These are phyloP conservation scores for Sordaria brevicollis DNA, from an alignment of 495 filamentous ascomycete species.

Conservation along the genomic window DNA sequence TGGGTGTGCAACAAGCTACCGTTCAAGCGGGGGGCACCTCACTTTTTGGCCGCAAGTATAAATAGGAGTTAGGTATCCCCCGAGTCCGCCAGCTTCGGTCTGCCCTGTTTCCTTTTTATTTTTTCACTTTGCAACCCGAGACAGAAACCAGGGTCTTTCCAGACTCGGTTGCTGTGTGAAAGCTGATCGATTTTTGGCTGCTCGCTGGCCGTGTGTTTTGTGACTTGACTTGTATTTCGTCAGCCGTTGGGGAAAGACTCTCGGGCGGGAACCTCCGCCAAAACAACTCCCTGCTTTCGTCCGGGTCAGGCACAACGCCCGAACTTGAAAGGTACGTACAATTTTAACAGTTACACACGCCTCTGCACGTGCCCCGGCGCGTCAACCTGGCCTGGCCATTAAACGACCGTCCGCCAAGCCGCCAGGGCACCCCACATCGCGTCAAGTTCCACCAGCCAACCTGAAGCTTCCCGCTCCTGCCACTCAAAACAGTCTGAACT, in stretches of 20 bases:
- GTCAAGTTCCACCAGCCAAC: neutral
- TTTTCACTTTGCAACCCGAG: neutral
- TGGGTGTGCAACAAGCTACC: too few relatives aligned
- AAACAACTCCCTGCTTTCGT: neutral
- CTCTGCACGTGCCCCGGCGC: neutral
- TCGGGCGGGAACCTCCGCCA: neutral
- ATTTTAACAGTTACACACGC: neutral
- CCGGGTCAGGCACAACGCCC: neutral
- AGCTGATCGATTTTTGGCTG: constrained; percentile 3
- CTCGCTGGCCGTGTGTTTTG: constrained; percentile 2
- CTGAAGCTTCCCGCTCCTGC: neutral
- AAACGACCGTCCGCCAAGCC: neutral
- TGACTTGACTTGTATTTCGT: constrained; percentile 1
- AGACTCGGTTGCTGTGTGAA: neutral
- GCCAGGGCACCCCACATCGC: neutral
- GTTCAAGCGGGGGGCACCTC: neutral
- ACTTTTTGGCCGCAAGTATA: constrained; percentile 17
- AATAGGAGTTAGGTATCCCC: constrained; percentile 13
- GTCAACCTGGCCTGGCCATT: neutral
- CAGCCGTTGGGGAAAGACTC: neutral
- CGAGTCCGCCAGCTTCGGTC: neutral
- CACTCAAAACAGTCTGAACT: neutral
- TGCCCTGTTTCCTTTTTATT: neutral
- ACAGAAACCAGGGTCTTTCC: neutral
- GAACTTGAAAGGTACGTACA: neutral